These are phyloP conservation scores for Pleodorina starrii DNA, from an alignment of 139 green algal species.

Conservation along the genomic window DNA sequence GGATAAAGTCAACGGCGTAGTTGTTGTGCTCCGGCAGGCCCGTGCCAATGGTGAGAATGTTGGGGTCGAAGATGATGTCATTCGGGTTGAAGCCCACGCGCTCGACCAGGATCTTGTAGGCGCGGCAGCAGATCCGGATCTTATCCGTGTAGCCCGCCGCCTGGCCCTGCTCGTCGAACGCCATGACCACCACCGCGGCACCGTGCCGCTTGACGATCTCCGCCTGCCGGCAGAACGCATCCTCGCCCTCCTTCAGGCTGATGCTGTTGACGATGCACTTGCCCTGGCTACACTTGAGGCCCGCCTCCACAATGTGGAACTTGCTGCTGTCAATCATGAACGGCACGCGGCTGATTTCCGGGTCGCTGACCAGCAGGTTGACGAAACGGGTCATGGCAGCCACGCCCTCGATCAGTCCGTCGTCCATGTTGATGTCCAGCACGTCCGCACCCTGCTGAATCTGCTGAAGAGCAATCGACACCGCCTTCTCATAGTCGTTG, in stretches of 20 bases:
- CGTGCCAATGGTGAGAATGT: conserved; percentile 98
- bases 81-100: conserved; percentile 94
- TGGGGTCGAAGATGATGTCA: conserved; percentile 99
- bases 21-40: conserved; percentile 99
- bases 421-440: conserved; percentile 99
- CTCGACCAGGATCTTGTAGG: conserved; percentile 96
- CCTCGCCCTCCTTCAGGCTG: conserved; percentile 97
- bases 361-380: conserved; percentile 97
- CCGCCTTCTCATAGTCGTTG: conserved; percentile 95
- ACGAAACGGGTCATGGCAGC: conserved; percentile 96
- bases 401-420: conserved; percentile 97
- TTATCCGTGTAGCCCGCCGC: conserved; percentile 84
- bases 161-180: conserved; percentile 97
- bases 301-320: conserved; percentile 97
- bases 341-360: conserved; percentile 93
- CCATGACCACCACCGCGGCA: conserved; percentile 98
- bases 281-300: conserved; percentile 95
- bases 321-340: conserved; percentile 99
- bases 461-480: conserved; percentile 93
- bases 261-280: conserved; percentile 99
- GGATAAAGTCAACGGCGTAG: conserved; percentile 99
- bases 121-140: conserved; percentile 94
- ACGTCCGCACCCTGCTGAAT: conserved; percentile 89
- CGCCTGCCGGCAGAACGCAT: conserved; percentile 91
- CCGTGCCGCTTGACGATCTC: conserved; percentile 89